Evolutionary conservation across 208 protist genomes (phyloP), one percentile per base, ranked within the genome.

Genomic region (Herpetomonas samuelpessoai): DNA sequence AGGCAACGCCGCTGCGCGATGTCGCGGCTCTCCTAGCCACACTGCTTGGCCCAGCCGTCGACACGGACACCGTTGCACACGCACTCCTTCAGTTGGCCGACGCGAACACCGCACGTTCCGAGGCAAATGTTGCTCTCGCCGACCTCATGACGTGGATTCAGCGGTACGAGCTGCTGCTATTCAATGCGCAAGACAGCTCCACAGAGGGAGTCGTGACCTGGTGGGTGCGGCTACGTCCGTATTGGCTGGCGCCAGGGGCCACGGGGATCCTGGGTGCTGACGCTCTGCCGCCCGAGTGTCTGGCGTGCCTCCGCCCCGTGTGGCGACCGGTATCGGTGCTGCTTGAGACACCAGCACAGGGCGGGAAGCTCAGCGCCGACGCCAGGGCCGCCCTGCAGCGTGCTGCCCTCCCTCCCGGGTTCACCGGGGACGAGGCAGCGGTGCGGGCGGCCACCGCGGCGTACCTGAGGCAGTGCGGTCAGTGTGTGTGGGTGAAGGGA

Each of bases 181-280:
- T 41, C 38, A n/a, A 28, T 26, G 24, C 27, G 2, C 18, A 27
- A 45, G 44, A 50, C n/a, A n/a, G n/a, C n/a, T n/a, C n/a, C n/a
- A 12, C n/a, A 22, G 54, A 38, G 2, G 38, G 30, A n/a, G 38
- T 7, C 57, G 9, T n/a, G 26, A 10, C 3, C 12, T 46, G 30
- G 27, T 25, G 27, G 22, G 65, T 88, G 27, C 83, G 87, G 9
- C 65, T 91, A 49, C 81, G 87, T 2, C 87, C 87, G 2, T 89
- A 83, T 41, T 90, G 76, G 76, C 62, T 94, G 19, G 64, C 87
- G 10, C 87, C 87, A 4, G 68, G 74, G 39, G 78, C 71, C 49
- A 67, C 67, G 21, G 80, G 68, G 18, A 78, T 91, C 25, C 31
- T 77, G 19, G 58, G 57, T 14, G 21, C 31, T 9, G 47, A 45